Evolutionary conservation across 495 filamentous ascomycete genomes (phyloP).

Genomic region (Hypoxylon fuscum): DNA sequence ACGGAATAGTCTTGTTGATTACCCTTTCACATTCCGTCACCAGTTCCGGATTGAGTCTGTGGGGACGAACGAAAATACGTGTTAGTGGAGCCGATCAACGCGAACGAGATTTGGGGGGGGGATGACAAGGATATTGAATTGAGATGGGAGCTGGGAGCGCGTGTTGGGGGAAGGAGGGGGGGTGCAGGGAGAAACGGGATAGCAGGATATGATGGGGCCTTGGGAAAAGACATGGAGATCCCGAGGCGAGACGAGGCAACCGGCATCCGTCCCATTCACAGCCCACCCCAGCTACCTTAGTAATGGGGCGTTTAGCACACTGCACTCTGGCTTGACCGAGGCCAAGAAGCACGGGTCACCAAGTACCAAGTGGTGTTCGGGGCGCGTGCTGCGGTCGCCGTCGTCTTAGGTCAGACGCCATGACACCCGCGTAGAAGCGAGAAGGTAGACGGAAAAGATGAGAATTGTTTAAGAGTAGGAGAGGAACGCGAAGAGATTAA

Average conservation of each 20-base stretch:
- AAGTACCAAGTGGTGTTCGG: slow-evolving; percentile 28
- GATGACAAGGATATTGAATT: slow-evolving; percentile 36
- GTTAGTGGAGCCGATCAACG: slow-evolving; percentile 45
- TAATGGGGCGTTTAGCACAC: slow-evolving; percentile 31
- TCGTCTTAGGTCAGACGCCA: slow-evolving; percentile 36
- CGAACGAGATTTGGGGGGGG: slow-evolving; percentile 37
- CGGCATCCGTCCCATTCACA: slow-evolving; percentile 35
- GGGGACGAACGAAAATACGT: slow-evolving; percentile 37
- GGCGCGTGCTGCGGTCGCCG: slow-evolving; percentile 29
- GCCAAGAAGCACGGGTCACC: slow-evolving; percentile 35
- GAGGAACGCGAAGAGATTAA: slow-evolving; percentile 5
- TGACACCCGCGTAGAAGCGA: slow-evolving; percentile 5
- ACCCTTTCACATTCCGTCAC: slow-evolving; percentile 60
- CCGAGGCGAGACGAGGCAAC: slow-evolving; percentile 44
- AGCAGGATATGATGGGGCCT: slow-evolving; percentile 19
- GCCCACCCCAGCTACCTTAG: slow-evolving; percentile 37
- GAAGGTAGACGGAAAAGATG: slow-evolving; percentile 3
- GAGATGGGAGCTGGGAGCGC: slow-evolving; percentile 30
- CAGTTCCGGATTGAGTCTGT: slow-evolving; percentile 58
- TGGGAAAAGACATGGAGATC: slow-evolving; percentile 32
- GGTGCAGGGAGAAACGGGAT: slow-evolving; percentile 35
- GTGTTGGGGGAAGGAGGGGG: too few relatives aligned
- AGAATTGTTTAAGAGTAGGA: background rate
- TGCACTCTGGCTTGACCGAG: slow-evolving; percentile 40
- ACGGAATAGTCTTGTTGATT: slow-evolving; percentile 59